phyloP scores from a whole-genome alignment of 2,329 filamentous ascomycete species.

The Verticillium klebahnii region DNA sequence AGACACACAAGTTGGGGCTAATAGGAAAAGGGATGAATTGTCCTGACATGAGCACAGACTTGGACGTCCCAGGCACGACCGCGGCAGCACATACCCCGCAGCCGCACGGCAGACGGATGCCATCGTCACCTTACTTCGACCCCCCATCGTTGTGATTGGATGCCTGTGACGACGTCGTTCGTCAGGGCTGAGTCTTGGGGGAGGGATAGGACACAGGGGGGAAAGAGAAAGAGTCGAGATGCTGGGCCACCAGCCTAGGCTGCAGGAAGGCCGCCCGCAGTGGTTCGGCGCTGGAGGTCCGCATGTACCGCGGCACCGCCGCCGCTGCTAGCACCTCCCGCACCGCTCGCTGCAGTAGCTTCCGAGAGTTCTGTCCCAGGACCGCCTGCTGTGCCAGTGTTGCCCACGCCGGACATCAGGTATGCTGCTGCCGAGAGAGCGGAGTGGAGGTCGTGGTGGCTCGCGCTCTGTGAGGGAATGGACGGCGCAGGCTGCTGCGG shows the following conservation, averaged over 20 bases:
- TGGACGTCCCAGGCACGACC: neutral
- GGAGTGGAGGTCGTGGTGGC: neutral
- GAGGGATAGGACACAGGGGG: neutral
- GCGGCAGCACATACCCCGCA: neutral
- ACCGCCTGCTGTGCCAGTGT: neutral
- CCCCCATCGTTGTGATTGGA: neutral
- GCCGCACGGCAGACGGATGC: neutral
- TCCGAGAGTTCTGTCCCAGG: neutral
- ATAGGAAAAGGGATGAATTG: neutral
- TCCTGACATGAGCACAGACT: neutral
- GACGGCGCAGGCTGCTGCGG: conserved; percentile 2
- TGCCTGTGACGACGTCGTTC: neutral
- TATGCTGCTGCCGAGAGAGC: neutral
- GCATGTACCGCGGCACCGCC: neutral
- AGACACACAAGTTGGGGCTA: neutral
- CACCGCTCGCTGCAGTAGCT: neutral
- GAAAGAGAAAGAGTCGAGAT: neutral
- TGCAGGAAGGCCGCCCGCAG: neutral
- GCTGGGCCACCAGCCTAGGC: neutral
- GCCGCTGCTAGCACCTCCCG: neutral
- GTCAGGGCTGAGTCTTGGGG: neutral
- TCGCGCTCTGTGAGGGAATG: neutral
- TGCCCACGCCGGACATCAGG: neutral
- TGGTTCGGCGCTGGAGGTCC: neutral
- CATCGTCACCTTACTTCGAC: neutral